Evolutionary conservation across 2,329 filamentous ascomycete species (phyloP), one percentile per base, ranked within the genome.

Genomic region (Colletotrichum navitas): DNA sequence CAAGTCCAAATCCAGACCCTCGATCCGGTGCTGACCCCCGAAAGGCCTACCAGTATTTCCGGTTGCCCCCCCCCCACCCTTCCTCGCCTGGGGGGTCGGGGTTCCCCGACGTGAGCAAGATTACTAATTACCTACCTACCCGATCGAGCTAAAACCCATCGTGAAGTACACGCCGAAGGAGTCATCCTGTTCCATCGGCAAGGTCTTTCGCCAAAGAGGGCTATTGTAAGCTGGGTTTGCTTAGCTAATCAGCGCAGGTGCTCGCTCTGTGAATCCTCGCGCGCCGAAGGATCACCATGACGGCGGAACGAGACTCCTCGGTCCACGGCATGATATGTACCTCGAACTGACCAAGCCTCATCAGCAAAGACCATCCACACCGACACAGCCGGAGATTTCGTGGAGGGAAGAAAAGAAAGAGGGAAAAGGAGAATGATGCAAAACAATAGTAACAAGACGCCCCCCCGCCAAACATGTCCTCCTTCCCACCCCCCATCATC

Each of bases 401-500:
- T 3, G 34, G 5, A 55, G 32, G 10, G 16, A 5, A 8, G 7
- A 14, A n/a, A 18, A 24, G n/a, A 3, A 12, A 34, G 5, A 11
- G 36, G 5, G 5, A 11, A 55, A 7, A 24, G 21, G 16, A 10
- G 10, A 11, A 11, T 18, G 18, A 8, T 24, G 21, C 45, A 47
- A 12, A 5, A 36, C 8, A 21, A 34, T 4, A 55, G 29, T 36
- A n/a, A 8, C 29, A 49, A 41, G 2, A 24, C 26, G 2, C 29
- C 2, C 29, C 29, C 29, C 18, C 32, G 12, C 18, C 12, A 26
- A 21, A 55, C 45, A 71, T 63, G 64, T 45, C 65, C n/a, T 32
- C 59, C 26, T 64, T 51, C 7, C 63, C 63, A 21, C 39, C 47
- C 12, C 76, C 72, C 11, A 74, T 79, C 5, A 41, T 73, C 6